Percentiles rank a stretch among this genome's conserved stretches.
phyloP scores from a whole-genome alignment of 2,329 filamentous ascomycete genomes.

The Lasiodiplodia gonubiensis region DNA sequence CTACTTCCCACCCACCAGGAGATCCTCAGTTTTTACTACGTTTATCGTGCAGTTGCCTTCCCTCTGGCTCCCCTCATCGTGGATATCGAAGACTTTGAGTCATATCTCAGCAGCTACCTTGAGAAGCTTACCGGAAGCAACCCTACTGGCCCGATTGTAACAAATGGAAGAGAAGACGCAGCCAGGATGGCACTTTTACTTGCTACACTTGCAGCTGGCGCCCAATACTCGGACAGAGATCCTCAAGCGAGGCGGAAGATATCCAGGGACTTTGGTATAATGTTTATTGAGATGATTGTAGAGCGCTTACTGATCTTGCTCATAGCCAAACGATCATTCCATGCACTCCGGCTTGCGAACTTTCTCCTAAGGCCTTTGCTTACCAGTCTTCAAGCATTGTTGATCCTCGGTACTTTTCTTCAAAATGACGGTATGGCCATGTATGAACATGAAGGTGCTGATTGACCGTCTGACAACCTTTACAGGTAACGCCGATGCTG shows the following conservation, averaged over 20 bases:
- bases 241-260: background rate
- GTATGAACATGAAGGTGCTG: background rate
- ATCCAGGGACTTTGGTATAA: slow-evolving; percentile 20
- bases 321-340: slow-evolving; percentile 17
- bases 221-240: slow-evolving; percentile 11
- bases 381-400: slow-evolving; percentile 9
- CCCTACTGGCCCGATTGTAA: background rate
- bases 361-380: slow-evolving; percentile 1
- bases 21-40: slow-evolving; percentile 10
- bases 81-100: slow-evolving; percentile 10
- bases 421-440: slow-evolving; percentile 10
- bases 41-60: slow-evolving; percentile 9
- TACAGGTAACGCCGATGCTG: slow-evolving; percentile 20
- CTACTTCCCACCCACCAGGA: slow-evolving; percentile 10
- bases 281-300: too few relatives aligned
- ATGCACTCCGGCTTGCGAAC: slow-evolving; percentile 13
- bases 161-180: background rate
- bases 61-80: slow-evolving; percentile 4
- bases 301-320: background rate
- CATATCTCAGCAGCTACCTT: background rate
- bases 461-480: background rate
- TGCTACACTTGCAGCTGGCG: slow-evolving; percentile 12
- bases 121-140: background rate
- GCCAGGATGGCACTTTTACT: background rate
- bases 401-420: slow-evolving; percentile 11